Base-by-base conservation (phyloP, 2,329 filamentous ascomycete genomes). In the Arthrobotrys megalospora region DNA sequence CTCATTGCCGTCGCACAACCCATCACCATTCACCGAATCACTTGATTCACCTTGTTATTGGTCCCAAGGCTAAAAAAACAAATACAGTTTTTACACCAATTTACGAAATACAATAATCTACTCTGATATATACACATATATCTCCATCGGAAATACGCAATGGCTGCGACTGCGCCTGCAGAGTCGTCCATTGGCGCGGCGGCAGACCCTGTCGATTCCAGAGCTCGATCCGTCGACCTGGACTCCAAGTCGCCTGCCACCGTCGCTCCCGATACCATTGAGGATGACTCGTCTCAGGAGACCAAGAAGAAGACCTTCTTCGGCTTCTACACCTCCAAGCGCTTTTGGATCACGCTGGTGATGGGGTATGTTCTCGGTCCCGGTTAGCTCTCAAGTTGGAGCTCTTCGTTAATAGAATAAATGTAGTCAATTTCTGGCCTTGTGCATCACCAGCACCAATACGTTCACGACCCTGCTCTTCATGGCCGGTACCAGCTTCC, bases 401-500 rank as follows among this genome's bases (percentile, higher is more conserved):
- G 82, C 60, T 79, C 80, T 36, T 76, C n/a, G 64, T 38, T 52
- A 4, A 64, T 11, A 24, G 43, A 41, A 28, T 64, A 12, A 36
- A 60, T 79, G 62, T 71, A 89, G 89, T 76, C 94, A 97, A 87
- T 84, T 94, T 65, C 90, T 97, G 52, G 90, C 94, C 3, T 89
- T 99, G 76, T 94, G 93, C 86, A 96, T 97, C 85, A 97, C 94
- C 0, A 90, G 90, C 34, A 97, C 94, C 63, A 97, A 96, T 87
- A 98, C 96, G 58, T 93, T 98, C 83, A 93, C 92, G 43, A 89
- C 88, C 28, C 89, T 97, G 69, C 90, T 99, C 34, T 88, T 87
- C 72, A 84, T 85, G 4, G 85, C 88, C 80, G 88, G 90, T 62
- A 94, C 92, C 80, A 93, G 89, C 79, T 96, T 98, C 81, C 96